Conservation (phyloP, 768 basidiomycete genomes). For the Pleurotus cornucopiae region DNA sequence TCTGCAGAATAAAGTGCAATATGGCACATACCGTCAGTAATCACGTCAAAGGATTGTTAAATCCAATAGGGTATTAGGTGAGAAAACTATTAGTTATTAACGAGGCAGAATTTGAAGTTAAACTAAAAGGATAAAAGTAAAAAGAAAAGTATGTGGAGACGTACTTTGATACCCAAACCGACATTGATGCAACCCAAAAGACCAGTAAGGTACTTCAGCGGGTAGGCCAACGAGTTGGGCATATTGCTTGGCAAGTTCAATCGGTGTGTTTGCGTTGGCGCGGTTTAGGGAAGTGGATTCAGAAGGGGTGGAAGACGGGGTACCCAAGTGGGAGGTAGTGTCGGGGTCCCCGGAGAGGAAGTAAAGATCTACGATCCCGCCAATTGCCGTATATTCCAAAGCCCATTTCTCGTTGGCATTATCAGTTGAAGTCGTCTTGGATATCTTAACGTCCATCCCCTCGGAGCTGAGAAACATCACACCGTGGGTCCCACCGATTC, state of each 20-base stretch:
- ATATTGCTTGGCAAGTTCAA: conserved; percentile 62
- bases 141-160: conserved; percentile 10
- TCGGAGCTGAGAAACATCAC: conserved; percentile 68
- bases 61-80: not conserved
- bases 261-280: conserved; percentile 24
- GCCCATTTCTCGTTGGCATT: conserved; percentile 19
- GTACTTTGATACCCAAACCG: conserved; percentile 62
- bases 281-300: too few relatives aligned
- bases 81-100: not conserved
- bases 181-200: conserved; percentile 69
- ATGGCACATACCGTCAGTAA: not conserved
- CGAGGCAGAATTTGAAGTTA: not conserved
- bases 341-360: conserved; percentile 63
- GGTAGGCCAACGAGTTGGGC: conserved; percentile 61
- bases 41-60: not conserved
- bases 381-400: conserved; percentile 75
- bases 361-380: conserved; percentile 75
- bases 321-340: too few relatives aligned
- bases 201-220: conserved; percentile 74
- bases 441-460: conserved; percentile 74
- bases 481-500: conserved; percentile 61
- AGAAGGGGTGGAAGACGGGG: conserved; percentile 22
- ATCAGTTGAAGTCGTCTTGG: conserved; percentile 20
- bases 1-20: conserved; percentile 30
- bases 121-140: not conserved